A percentile compares a stretch with the other conserved stretches of the same genome.
Conservation (phyloP, 768 basidiomycete genomes). For the Exidia glandulosa region DNA sequence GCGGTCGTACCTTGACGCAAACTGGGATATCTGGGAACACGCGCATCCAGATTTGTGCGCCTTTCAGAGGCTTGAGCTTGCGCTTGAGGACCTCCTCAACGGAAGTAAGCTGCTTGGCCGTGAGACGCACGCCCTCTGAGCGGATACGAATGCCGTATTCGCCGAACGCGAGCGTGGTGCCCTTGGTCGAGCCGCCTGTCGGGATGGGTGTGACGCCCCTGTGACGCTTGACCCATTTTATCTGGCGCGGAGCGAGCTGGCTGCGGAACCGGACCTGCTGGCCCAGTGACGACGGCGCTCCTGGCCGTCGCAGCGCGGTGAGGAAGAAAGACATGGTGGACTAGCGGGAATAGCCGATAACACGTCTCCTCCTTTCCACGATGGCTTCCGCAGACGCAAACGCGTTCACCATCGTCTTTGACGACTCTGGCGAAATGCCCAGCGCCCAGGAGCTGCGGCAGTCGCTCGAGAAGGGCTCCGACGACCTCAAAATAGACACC, state of each 20-base stretch:
- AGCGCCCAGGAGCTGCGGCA: slow-evolving; percentile 74
- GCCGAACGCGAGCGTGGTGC: slow-evolving; percentile 84
- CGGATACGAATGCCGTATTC: slow-evolving; percentile 89
- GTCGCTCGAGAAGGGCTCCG: slow-evolving; percentile 85
- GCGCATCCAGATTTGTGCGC: slow-evolving; percentile 73
- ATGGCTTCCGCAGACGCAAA: slow-evolving; percentile 41
- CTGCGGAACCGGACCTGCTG: slow-evolving; percentile 20
- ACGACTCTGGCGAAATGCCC: slow-evolving; percentile 62
- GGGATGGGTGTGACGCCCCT: slow-evolving; percentile 84
- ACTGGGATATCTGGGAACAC: slow-evolving; percentile 97
- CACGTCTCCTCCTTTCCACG: too few relatives aligned
- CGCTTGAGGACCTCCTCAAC: slow-evolving; percentile 82
- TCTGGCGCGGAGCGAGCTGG: slow-evolving; percentile 72
- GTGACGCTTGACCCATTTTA: slow-evolving; percentile 80
- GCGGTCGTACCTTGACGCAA: slow-evolving; percentile 97
- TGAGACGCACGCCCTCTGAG: slow-evolving; percentile 67
- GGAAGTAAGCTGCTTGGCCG: slow-evolving; percentile 80
- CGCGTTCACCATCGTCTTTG: slow-evolving; percentile 72
- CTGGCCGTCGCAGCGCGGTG: background rate
- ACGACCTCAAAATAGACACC: slow-evolving; percentile 94
- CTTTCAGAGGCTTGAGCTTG: slow-evolving; percentile 84
- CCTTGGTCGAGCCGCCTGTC: slow-evolving; percentile 82
- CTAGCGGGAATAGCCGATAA: too few relatives aligned
- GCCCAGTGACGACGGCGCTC: background rate
- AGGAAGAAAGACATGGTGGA: background rate